Evolutionary conservation across 148 eudicot species (phyloP), one percentile per base, ranked within the genome.

Genomic region (Rheum nobile): DNA sequence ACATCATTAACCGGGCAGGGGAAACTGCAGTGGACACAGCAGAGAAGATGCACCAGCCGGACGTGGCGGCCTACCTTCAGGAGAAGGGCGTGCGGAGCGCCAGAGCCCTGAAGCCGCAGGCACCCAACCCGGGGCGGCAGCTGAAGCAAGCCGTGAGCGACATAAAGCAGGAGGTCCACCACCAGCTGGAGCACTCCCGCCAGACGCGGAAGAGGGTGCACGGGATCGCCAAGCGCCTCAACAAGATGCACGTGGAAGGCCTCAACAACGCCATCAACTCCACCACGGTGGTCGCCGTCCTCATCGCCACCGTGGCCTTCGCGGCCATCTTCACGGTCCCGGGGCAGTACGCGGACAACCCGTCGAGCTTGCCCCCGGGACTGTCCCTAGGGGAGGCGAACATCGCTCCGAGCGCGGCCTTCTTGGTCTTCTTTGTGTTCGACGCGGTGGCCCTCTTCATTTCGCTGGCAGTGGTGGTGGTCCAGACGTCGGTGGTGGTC

Each of bases 301-400:
- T 65, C 35, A 65, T 65, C 16, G 69, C 69, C 0, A 65, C 69
- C 17, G 69, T 65, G 4, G 37, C 69, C 12, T 65, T 65, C 17
- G 69, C 69, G 7, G 69, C 69, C 69, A 65, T 65, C 69, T 65
- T 65, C 69, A 28, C 34, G 16, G 69, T 65, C 37, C 69, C 69
- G 2, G 69, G 69, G 3, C 69, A 65, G 11, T 65, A 65, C 69
- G n/a, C 9, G 3, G 69, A 65, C 14, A 9, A 65, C 57, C 57
- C 57, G 9, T 50, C 57, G 6, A 65, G 28, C 4, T 1, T 29
- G 0, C 38, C 69, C 16, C 35, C 17, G 6, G 69, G 37, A 9
- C 10, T 6, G 34, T 28, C 34, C 0, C 26, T 50, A 6, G 57
- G 57, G 7, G 57, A 50, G 6, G 57, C 57, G 1, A 50, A 50